Conservation (phyloP, 139 green algal genomes). For the Pleodorina starrii region DNA sequence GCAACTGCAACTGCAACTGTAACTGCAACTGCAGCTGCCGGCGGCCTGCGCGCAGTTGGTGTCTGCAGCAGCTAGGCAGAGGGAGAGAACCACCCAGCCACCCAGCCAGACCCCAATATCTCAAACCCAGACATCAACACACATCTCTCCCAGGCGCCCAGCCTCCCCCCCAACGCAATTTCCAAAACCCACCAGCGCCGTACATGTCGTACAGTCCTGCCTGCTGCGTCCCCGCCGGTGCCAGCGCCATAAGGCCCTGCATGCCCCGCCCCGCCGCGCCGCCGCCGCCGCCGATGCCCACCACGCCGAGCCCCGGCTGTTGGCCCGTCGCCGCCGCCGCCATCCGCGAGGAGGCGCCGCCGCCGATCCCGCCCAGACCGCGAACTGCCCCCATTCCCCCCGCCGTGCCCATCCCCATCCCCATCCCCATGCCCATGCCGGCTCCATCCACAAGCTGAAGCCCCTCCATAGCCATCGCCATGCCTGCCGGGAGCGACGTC, state of each 20-base stretch:
- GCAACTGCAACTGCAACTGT: too few species aligned
- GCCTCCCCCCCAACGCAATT: too few species aligned
- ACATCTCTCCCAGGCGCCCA: too few species aligned
- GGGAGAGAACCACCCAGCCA: too few species aligned
- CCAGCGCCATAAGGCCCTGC: background rate
- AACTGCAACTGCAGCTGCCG: too few species aligned
- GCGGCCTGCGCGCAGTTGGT: too few species aligned
- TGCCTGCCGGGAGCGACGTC: background rate
- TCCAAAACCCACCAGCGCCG: constrained; percentile 10
- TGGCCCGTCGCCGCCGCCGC: background rate
- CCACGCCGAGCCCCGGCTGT: too few species aligned
- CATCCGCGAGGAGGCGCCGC: background rate
- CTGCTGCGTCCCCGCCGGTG: background rate
- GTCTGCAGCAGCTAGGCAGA: too few species aligned
- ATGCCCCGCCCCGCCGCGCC: background rate
- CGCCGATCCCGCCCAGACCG: background rate
- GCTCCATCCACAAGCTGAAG: constrained; percentile 7
- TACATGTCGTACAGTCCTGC: constrained; percentile 19
- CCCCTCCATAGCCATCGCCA: constrained; percentile 6
- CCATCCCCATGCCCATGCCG: background rate
- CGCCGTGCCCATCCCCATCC: background rate
- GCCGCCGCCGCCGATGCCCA: background rate
- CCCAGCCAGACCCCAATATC: too few species aligned
- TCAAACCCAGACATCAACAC: too few species aligned
- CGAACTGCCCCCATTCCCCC: background rate